phyloP scores from a whole-genome alignment of 2,329 filamentous ascomycete genomes.

The Clonostachys rhizophaga region DNA sequence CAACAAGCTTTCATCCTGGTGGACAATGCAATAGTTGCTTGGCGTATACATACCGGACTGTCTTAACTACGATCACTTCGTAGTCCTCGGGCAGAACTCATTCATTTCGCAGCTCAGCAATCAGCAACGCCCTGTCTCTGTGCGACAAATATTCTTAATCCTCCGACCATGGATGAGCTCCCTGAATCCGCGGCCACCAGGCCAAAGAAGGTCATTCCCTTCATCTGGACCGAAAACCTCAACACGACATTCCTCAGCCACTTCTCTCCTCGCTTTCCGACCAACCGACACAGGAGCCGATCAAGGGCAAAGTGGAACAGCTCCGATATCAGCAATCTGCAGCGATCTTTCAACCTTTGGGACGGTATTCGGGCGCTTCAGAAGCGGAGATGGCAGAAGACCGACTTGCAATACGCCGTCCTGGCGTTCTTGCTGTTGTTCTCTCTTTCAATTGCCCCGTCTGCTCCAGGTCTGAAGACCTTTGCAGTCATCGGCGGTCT shows the following conservation, averaged over 20 bases:
- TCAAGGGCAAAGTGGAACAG: conserved; percentile 28
- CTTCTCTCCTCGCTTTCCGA: conserved; percentile 30
- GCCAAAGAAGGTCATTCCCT: too few species aligned
- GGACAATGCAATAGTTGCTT: too few species aligned
- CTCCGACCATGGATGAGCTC: background rate
- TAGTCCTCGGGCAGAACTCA: too few species aligned
- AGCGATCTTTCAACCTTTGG: conserved; percentile 77
- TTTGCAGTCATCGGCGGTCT: conserved; percentile 63
- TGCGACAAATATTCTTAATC: too few species aligned
- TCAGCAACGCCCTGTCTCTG: too few species aligned
- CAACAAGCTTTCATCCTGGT: too few species aligned
- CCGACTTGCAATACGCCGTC: conserved; percentile 81
- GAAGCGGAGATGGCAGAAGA: conserved; percentile 73
- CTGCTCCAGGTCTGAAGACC: conserved; percentile 75
- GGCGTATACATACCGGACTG: too few species aligned
- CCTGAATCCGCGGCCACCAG: background rate
- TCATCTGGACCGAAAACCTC: conserved; percentile 28
- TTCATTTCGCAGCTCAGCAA: too few species aligned
- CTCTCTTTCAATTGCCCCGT: conserved; percentile 76
- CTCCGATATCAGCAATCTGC: conserved; percentile 67
- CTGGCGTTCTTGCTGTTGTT: conserved; percentile 74
- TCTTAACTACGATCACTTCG: too few species aligned
- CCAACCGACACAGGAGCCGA: conserved; percentile 23
- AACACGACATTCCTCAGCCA: conserved; percentile 36
- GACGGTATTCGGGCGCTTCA: conserved; percentile 74